These are phyloP conservation scores for Bretziella fagacearum DNA, from an alignment of 2,329 filamentous ascomycete genomes.

Conservation along the genomic window DNA sequence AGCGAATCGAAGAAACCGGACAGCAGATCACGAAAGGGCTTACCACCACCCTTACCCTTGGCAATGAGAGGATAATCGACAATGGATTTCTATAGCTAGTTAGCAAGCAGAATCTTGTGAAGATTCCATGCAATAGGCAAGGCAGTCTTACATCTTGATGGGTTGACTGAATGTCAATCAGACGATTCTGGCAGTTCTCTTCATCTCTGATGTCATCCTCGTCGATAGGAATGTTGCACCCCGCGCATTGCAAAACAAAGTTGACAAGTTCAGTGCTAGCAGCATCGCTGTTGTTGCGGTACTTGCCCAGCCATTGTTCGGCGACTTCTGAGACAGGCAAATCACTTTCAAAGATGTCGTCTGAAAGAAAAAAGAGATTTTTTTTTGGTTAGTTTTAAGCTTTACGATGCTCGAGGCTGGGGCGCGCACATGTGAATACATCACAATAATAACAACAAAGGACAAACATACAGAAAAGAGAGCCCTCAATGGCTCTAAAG, in stretches of 20 bases:
- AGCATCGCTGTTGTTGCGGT: slow-evolving; percentile 34
- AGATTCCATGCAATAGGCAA: background rate
- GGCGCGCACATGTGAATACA: too few species aligned
- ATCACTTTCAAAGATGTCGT: slow-evolving; percentile 46
- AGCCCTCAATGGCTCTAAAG: slow-evolving; percentile 11
- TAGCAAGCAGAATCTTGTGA: background rate
- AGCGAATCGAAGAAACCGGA: slow-evolving; percentile 64
- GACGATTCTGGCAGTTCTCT: slow-evolving; percentile 63
- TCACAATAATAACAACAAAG: slow-evolving; percentile 13
- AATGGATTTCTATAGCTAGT: slow-evolving; percentile 42
- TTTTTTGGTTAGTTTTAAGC: background rate
- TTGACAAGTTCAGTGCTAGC: slow-evolving; percentile 49
- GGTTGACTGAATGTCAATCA: slow-evolving; percentile 73
- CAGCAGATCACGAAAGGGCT: slow-evolving; percentile 61
- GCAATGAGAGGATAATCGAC: slow-evolving; percentile 86
- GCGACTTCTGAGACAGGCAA: slow-evolving; percentile 39
- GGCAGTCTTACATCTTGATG: slow-evolving; percentile 52
- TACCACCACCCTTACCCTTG: slow-evolving; percentile 51
- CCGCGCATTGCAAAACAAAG: slow-evolving; percentile 53
- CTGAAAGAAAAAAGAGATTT: slow-evolving; percentile 26
- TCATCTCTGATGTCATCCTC: slow-evolving; percentile 75
- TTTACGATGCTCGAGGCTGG: background rate
- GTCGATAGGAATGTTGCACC: slow-evolving; percentile 63
- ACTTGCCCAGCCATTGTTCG: slow-evolving; percentile 42
- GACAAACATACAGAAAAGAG: slow-evolving; percentile 15